These are phyloP conservation scores for Prunus mongolica DNA, from an alignment of 306 rosid genomes.

Conservation along the genomic window DNA sequence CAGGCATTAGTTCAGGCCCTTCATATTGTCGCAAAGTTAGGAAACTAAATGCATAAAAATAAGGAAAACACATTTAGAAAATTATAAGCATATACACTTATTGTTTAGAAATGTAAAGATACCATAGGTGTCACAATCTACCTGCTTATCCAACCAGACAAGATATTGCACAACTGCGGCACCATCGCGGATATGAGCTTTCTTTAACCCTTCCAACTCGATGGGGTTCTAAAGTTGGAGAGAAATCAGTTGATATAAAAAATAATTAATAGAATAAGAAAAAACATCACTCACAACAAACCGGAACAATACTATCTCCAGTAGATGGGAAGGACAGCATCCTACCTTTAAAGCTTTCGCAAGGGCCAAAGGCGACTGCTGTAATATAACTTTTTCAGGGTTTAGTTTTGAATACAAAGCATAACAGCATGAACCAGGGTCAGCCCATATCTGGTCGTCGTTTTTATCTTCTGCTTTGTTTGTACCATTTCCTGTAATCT, in stretches of 20 bases:
- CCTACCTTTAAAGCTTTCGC: constrained; percentile 93
- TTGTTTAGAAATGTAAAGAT: constrained; percentile 18
- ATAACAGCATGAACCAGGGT: constrained; percentile 84
- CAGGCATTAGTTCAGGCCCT: constrained; percentile 22
- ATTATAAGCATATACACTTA: background rate
- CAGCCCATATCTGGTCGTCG: constrained; percentile 69
- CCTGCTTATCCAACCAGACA: constrained; percentile 92
- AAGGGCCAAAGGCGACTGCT: constrained; percentile 96
- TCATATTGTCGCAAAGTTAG: background rate
- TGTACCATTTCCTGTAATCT: constrained; percentile 35
- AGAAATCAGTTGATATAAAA: constrained; percentile 8
- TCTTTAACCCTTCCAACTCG: constrained; percentile 85
- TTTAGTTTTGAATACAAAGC: constrained; percentile 72
- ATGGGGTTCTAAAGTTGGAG: constrained; percentile 58
- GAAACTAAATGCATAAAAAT: background rate
- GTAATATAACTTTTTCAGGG: constrained; percentile 55
- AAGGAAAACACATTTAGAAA: background rate
- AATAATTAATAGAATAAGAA: constrained; percentile 1
- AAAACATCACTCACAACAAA: background rate
- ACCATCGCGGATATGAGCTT: constrained; percentile 90
- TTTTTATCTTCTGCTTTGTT: constrained; percentile 39
- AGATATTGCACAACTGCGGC: constrained; percentile 94
- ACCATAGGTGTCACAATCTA: constrained; percentile 27
- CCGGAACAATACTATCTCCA: background rate
- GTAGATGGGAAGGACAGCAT: background rate